Evolutionary conservation across 2,329 filamentous ascomycete genomes (phyloP), one percentile per base, ranked within the genome.

Genomic region (Pyrenophora seminiperda): DNA sequence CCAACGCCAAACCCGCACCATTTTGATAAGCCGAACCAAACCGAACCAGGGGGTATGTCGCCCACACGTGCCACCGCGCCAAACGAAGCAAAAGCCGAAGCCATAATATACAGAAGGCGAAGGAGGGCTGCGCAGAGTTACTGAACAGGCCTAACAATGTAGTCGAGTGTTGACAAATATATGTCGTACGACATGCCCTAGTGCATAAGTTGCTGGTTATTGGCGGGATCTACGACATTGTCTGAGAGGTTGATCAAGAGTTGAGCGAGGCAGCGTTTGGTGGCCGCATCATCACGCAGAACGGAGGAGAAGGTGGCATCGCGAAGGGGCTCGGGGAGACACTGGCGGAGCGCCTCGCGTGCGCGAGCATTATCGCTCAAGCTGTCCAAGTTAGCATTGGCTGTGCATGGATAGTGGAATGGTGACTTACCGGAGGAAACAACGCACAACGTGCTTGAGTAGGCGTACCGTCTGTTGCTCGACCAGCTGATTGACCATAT

Each of bases 271-370:
- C 94, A 99, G 51, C 94, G 88, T 79, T 99, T 99, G 0, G 94
- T 99, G 1, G 94, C 94, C 11, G 94, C 94, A 70, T 99, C 94
- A 68, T 99, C 94, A 50, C 94, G 89, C 27, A 99, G 86, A 36
- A 99, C 94, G 0, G 92, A 93, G 7, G 91, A 96, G 73, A 99
- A 99, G 1, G 94, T 99, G 6, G 93, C 92, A 72, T 99, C 94
- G 39, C 94, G 89, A n/a, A 99, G 86, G n/a, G 94, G 94, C 68
- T 99, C 94, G 0, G 94, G 94, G 10, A 99, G 87, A 69, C 94
- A 99, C 75, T 99, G 94, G 33, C 94, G 86, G 17, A 99, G 83
- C 37, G 94, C 94, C 74, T 99, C 94, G 24, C 94, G 89, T 48
- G 94, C 94, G 53, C 94, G 88, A 53, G 93, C 93, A 68, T 99